Conservation (phyloP, 192 early-diverging fungal species). For the Umbelopsis vinacea region DNA sequence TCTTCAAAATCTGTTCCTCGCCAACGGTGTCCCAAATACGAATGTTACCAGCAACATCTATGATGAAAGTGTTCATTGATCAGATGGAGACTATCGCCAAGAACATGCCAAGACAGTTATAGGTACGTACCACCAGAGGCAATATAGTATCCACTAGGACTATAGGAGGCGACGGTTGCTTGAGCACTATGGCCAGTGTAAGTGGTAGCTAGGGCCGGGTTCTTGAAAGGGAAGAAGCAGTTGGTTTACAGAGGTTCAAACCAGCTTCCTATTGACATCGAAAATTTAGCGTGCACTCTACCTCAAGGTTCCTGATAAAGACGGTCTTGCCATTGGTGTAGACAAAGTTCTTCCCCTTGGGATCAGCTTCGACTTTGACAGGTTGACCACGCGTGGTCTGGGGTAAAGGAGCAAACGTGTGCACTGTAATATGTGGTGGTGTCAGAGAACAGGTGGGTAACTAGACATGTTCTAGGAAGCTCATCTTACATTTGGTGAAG, state of each 20-base stretch:
- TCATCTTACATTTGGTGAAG: constrained; percentile 11
- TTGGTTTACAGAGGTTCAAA: neutral
- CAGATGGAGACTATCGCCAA: neutral
- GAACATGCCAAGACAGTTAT: neutral
- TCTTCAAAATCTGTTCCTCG: constrained; percentile 83
- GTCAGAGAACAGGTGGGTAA: neutral
- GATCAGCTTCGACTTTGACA: constrained; percentile 81
- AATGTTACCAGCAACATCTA: constrained; percentile 85
- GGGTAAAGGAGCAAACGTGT: constrained; percentile 77
- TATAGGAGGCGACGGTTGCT: constrained; percentile 86
- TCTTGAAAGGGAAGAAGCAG: constrained; percentile 44
- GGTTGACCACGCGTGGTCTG: constrained; percentile 78
- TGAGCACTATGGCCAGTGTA: constrained; percentile 82
- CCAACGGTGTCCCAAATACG: constrained; percentile 92
- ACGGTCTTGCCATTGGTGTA: constrained; percentile 92
- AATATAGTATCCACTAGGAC: constrained; percentile 94
- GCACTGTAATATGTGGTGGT: constrained; percentile 38
- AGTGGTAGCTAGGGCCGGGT: constrained; percentile 76
- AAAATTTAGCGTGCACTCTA: constrained; percentile 38
- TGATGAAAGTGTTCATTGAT: neutral
- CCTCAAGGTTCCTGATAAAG: constrained; percentile 82
- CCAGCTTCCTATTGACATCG: neutral
- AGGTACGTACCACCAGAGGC: constrained; percentile 82
- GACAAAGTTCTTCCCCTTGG: constrained; percentile 81
- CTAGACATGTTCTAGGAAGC: neutral